phyloP scores from a whole-genome alignment of 805 yeast genomes.

The Yarrowia divulgata region DNA sequence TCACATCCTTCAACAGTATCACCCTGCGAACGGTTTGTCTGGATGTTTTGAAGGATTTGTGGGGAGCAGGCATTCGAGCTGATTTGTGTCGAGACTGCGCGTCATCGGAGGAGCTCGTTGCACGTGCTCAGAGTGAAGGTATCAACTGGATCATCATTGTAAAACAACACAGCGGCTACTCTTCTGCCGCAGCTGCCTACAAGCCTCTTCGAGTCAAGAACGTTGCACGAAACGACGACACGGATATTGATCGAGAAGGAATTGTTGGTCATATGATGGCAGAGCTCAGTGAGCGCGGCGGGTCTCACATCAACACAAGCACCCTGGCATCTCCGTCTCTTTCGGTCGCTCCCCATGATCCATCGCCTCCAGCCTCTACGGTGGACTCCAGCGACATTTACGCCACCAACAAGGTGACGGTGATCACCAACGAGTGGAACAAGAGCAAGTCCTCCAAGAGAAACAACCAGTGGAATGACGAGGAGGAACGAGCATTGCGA shows the following conservation, averaged over 20 bases:
- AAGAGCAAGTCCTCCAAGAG: conserved; percentile 72
- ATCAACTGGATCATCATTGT: conserved; percentile 79
- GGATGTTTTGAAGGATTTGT: conserved; percentile 66
- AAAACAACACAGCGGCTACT: conserved; percentile 64
- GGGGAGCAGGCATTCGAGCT: conserved; percentile 82
- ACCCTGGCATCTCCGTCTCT: not conserved
- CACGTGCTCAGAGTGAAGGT: conserved; percentile 70
- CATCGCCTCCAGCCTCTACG: conserved; percentile 9
- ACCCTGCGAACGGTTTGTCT: conserved; percentile 67
- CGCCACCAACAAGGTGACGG: conserved; percentile 41
- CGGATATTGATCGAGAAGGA: conserved; percentile 77
- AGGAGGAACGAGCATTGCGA: conserved; percentile 74
- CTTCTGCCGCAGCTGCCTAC: conserved; percentile 58
- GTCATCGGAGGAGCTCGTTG: conserved; percentile 68
- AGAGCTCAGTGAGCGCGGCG: conserved; percentile 46
- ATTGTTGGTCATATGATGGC: conserved; percentile 57
- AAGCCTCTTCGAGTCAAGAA: conserved; percentile 81
- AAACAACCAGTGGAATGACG: conserved; percentile 69
- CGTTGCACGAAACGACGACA: conserved; percentile 64
- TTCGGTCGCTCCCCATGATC: not conserved
- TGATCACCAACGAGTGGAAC: conserved; percentile 82
- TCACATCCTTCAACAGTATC: conserved; percentile 69
- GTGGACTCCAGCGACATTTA: conserved; percentile 6
- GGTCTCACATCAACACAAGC: not conserved
- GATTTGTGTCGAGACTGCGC: conserved; percentile 58